Base-by-base conservation (phyloP, 2,329 filamentous ascomycete species). In the Drechmeria coniospora region DNA sequence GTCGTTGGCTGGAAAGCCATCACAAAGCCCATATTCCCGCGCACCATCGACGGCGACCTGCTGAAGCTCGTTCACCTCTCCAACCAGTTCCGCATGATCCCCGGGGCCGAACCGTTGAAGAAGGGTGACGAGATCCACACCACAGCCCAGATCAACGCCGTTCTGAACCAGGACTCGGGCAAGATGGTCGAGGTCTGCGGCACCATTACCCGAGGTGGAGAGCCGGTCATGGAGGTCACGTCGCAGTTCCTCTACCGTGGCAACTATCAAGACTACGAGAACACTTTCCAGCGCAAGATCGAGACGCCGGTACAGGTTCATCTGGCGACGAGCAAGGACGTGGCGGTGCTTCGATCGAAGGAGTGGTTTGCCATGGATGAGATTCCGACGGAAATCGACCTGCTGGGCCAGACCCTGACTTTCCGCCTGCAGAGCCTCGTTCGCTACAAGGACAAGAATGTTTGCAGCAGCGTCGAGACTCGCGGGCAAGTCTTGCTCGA, bases 131-230 rank as follows among this genome's bases (percentile, higher is more conserved):
- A 86, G 36, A 71, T 98, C 13, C 76, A 83, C 36, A 95, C 90
- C 3, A 92, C 82, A 30, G 90, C 90, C 23, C 84, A 92, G 52
- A 81, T 98, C 60, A 95, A 98, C 44, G 84, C 90, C 11, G 84
- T 98, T 45, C 79, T 98, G 62, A 98, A 95, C 61, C 86, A 98
- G 54, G 84, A 93, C 10, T 84, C 90, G 34, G 90, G 90, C 26
- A 98, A 98, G 67, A 94, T 98, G 86, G 92, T 98, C 12, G 92
- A 98, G 57, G 87, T 98, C n/a, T 94, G 86, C 46, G 90, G 90
- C 36, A 98, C 90, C 5, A 93, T 98, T 45, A 78, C 70, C 29
- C 79, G 90, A 23, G 74, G 86, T 29, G 79, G 79, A 15, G 56
- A 80, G 51, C 67, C 84, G 5, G 83, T 98, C 36, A 98, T 98